phyloP scores from a whole-genome alignment of 306 rosid species.

The Lithocarpus polystachyus region DNA sequence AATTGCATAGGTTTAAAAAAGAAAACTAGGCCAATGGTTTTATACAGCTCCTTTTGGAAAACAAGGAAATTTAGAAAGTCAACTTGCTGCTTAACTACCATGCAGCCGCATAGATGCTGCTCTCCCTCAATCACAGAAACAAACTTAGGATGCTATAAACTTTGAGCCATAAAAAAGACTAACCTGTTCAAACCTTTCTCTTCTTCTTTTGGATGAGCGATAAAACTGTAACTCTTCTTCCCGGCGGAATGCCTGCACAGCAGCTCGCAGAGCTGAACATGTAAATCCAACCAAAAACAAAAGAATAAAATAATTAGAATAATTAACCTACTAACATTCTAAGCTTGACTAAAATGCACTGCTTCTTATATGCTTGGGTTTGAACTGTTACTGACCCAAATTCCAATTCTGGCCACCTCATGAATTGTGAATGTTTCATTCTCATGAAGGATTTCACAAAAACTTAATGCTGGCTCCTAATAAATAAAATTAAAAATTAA shows the following conservation, averaged over 20 bases:
- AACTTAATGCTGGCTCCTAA: neutral
- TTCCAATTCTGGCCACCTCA: neutral
- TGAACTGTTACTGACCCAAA: neutral
- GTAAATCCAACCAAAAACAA: constrained; percentile 14
- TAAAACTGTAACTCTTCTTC: constrained; percentile 80
- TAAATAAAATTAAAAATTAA: too few relatives aligned
- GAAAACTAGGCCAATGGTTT: neutral
- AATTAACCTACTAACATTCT: neutral
- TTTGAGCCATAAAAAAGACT: constrained; percentile 21
- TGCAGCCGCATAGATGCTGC: neutral
- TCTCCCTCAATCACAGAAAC: neutral
- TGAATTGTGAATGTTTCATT: neutral
- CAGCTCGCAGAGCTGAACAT: constrained; percentile 81
- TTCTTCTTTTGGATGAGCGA: constrained; percentile 77
- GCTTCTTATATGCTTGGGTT: neutral
- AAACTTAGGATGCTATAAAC: neutral
- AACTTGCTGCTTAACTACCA: neutral
- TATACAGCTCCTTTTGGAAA: neutral
- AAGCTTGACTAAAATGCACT: neutral
- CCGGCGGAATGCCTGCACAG: constrained; percentile 85
- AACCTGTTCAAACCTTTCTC: constrained; percentile 91
- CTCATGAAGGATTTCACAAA: neutral
- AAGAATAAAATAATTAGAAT: constrained; percentile 20
- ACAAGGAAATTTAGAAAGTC: too few relatives aligned
- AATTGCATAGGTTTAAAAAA: neutral